Conservation (phyloP, 2,329 filamentous ascomycete genomes). For the Pseudocercospora fuligena region DNA sequence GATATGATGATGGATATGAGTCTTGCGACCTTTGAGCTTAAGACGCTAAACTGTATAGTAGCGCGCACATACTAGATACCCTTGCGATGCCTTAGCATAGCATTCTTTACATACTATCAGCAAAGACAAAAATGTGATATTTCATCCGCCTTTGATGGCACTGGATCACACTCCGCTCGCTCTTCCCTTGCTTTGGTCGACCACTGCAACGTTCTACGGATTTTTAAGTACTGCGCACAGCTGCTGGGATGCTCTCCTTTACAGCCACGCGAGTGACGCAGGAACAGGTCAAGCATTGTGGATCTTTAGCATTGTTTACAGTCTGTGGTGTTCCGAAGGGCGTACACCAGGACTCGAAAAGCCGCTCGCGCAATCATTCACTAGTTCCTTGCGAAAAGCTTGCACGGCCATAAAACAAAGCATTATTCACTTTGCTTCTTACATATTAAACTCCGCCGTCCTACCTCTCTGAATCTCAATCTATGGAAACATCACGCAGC, state of each 20-base stretch:
- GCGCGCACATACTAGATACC: conserved; percentile 18
- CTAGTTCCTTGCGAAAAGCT: not conserved
- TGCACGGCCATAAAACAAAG: not conserved
- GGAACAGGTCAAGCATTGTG: not conserved
- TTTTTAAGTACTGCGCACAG: too few species aligned
- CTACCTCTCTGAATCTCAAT: not conserved
- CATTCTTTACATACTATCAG: conserved; percentile 3
- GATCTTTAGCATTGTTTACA: not conserved
- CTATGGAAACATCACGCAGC: not conserved
- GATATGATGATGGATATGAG: conserved; percentile 21
- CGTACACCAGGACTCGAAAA: not conserved
- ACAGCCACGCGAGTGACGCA: too few species aligned
- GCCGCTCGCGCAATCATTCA: not conserved
- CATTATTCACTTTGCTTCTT: not conserved
- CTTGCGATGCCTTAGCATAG: not conserved
- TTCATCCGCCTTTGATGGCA: conserved; percentile 7
- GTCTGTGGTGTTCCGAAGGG: too few species aligned
- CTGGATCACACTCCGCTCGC: not conserved
- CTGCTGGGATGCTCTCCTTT: too few species aligned
- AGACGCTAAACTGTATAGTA: conserved; percentile 6
- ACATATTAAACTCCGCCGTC: not conserved
- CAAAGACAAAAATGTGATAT: conserved; percentile 5
- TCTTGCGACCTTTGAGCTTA: conserved; percentile 5
- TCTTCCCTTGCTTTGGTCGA: not conserved
- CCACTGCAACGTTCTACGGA: not conserved